Percentiles rank a stretch among this genome's conserved stretches.
phyloP scores from a whole-genome alignment of 495 filamentous ascomycete species.

The Oidiodendron maius region DNA sequence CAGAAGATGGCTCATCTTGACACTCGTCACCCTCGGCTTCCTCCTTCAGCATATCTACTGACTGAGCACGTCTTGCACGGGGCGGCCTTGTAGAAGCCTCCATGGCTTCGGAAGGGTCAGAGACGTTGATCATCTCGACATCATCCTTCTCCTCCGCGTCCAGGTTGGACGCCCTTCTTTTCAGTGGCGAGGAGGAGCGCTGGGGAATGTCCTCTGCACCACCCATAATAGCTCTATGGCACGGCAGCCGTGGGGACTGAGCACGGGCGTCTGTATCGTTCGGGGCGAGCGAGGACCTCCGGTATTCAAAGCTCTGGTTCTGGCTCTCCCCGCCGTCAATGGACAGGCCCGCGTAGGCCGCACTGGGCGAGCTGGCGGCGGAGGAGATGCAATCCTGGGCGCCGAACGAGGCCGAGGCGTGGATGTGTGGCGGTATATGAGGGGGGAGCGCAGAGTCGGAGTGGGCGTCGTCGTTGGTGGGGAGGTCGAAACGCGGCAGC shows the following conservation, averaged over 20 bases:
- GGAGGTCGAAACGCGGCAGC: conserved; percentile 31
- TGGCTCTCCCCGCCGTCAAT: conserved; percentile 55
- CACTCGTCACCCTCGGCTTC: conserved; percentile 3
- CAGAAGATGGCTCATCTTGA: not conserved
- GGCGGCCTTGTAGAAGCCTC: not conserved
- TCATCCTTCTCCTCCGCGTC: conserved; percentile 37
- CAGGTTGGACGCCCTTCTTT: conserved; percentile 49
- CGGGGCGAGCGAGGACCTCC: conserved; percentile 15
- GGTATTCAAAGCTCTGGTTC: conserved; percentile 27
- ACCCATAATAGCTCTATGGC: conserved; percentile 45
- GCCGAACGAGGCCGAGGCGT: conserved; percentile 38
- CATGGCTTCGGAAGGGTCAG: conserved; percentile 11
- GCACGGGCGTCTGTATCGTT: conserved; percentile 22
- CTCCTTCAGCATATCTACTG: conserved; percentile 19
- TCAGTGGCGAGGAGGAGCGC: conserved; percentile 48
- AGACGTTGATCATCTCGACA: conserved; percentile 40
- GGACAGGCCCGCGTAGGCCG: conserved; percentile 66
- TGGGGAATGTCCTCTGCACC: conserved; percentile 43
- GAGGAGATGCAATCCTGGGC: conserved; percentile 48
- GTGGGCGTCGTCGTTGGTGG: conserved; percentile 45
- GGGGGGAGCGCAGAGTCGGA: conserved; percentile 47
- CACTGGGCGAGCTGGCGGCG: conserved; percentile 60
- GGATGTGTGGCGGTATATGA: conserved; percentile 41
- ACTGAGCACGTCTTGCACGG: conserved; percentile 6
- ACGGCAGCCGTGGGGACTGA: conserved; percentile 34